phyloP scores from a whole-genome alignment of 75 land plant species.

The Pinus taeda region DNA sequence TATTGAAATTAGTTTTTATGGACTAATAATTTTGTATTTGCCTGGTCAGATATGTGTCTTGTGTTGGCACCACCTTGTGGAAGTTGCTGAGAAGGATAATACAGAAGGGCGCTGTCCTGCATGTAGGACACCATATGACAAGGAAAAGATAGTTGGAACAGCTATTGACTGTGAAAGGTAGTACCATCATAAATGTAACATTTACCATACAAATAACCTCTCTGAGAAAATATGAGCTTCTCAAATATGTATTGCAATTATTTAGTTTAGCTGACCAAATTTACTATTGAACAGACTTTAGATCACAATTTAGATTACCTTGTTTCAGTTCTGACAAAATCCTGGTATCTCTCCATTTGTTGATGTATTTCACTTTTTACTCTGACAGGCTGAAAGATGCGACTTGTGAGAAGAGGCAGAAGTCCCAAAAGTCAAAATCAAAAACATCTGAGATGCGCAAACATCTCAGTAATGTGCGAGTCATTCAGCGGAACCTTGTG shows the following conservation, averaged over 20 bases:
- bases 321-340: not conserved
- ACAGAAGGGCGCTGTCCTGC: slow-evolving; percentile 88
- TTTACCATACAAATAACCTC: slow-evolving; percentile 3
- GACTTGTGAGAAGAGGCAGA: slow-evolving; percentile 43
- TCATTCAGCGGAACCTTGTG: slow-evolving; percentile 75
- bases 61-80: slow-evolving; percentile 92
- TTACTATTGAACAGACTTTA: too few relatives aligned
- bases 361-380: not conserved
- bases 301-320: not conserved
- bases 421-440: slow-evolving; percentile 60
- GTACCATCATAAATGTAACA: not conserved
- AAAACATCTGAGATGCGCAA: slow-evolving; percentile 62
- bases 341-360: not conserved
- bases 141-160: slow-evolving; percentile 75
- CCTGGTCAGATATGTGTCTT: slow-evolving; percentile 75
- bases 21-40: not conserved
- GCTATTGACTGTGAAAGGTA: slow-evolving; percentile 64
- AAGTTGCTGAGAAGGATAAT: slow-evolving; percentile 79
- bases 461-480: slow-evolving; percentile 74
- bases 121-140: slow-evolving; percentile 77
- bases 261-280: not conserved
- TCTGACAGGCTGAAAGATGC: slow-evolving; percentile 50
- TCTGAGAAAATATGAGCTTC: not conserved
- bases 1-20: too few relatives aligned
- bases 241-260: not conserved